These are phyloP conservation scores for Avena insularis DNA, from an alignment of 176 grass and related monocot species.

Conservation along the genomic window DNA sequence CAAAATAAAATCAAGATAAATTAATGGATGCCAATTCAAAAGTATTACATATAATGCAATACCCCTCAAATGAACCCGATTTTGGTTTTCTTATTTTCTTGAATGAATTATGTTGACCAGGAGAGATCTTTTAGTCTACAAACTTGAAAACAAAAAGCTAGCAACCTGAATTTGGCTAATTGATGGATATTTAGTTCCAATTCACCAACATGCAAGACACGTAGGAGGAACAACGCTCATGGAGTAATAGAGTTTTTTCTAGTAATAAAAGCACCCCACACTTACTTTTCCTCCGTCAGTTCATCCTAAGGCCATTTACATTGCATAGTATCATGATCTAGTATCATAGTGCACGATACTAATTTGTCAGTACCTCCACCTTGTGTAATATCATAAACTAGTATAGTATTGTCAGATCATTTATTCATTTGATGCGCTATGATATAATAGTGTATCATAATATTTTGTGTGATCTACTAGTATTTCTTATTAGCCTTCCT, in stretches of 20 bases:
- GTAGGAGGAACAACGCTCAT: not conserved
- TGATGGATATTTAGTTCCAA: not conserved
- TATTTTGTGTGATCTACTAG: no score
- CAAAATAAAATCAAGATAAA: not conserved
- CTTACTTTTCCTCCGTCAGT: not conserved
- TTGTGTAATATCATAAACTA: no score
- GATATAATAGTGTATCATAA: no score
- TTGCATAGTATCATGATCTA: no score
- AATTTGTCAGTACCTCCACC: no score
- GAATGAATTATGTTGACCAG: not conserved
- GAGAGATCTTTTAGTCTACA: not conserved
- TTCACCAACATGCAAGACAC: not conserved
- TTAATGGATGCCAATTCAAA: no score
- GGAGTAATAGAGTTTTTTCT: not conserved
- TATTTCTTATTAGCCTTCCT: no score
- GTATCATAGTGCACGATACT: no score
- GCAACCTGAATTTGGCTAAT: not conserved
- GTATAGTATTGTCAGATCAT: no score
- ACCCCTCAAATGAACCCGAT: not conserved
- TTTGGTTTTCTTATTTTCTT: not conserved
- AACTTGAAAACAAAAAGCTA: not conserved
- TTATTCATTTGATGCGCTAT: no score
- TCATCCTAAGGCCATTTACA: not conserved
- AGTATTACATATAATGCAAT: not conserved
- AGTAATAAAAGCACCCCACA: no score